A percentile compares a stretch with the other conserved stretches of the same genome.
These are phyloP conservation scores for Eucalyptus erythrocorys DNA, from an alignment of 345 rosid species.

Conservation along the genomic window DNA sequence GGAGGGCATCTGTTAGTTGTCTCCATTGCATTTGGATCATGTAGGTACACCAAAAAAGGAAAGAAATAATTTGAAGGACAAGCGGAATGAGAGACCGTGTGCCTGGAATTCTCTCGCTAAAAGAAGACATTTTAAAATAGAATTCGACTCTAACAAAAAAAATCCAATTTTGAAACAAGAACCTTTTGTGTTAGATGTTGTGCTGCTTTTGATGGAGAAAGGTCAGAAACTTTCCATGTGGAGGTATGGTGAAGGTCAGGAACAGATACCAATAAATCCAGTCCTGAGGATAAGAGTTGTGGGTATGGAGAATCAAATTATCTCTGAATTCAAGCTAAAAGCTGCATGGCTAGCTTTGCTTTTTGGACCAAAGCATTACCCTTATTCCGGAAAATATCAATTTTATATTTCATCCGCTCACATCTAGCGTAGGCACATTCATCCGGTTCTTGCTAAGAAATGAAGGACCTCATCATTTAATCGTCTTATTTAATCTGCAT, in stretches of 20 bases:
- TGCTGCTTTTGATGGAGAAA: neutral
- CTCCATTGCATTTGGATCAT: neutral
- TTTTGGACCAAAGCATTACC: neutral
- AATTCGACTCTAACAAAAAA: neutral
- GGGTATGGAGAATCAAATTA: neutral
- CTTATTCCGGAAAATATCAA: neutral
- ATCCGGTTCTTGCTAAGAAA: neutral
- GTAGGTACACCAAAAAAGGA: neutral
- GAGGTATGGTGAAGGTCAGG: neutral
- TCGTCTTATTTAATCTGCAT: too few relatives aligned
- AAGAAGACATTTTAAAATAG: too few relatives aligned
- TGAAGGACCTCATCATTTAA: too few relatives aligned
- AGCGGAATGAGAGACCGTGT: neutral
- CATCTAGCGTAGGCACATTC: neutral
- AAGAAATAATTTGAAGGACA: too few relatives aligned
- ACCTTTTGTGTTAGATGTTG: neutral
- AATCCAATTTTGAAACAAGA: too few relatives aligned
- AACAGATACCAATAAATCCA: neutral
- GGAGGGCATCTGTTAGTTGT: neutral
- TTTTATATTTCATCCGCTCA: neutral
- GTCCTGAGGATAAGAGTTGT: neutral
- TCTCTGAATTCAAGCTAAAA: neutral
- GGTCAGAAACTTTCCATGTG: neutral
- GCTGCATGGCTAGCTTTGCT: neutral
- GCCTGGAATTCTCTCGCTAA: neutral